Percentiles rank a stretch among this genome's conserved stretches.
These are phyloP conservation scores for Colletotrichum sp. DNA, from an alignment of 2,329 filamentous ascomycete genomes.

Conservation along the genomic window DNA sequence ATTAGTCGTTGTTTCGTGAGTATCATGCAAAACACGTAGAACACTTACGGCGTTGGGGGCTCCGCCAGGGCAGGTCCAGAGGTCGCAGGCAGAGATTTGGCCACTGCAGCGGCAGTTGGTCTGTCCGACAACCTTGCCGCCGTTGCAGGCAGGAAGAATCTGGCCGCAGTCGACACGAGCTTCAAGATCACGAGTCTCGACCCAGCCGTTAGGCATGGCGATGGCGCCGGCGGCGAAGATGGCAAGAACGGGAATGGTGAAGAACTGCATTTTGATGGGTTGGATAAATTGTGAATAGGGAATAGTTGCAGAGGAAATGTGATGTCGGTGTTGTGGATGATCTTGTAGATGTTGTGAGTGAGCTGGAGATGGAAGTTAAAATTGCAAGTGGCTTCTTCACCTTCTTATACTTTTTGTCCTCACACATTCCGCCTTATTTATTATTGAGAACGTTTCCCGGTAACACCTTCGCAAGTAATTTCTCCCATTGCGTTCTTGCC, in stretches of 20 bases:
- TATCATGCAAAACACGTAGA: background rate
- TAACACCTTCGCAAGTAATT: background rate
- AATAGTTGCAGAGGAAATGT: background rate
- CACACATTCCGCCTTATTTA: background rate
- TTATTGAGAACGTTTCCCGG: background rate
- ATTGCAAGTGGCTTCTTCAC: background rate
- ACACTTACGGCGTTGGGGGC: conserved; percentile 20
- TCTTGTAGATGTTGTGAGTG: background rate
- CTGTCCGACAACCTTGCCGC: conserved; percentile 23
- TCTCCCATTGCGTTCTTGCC: background rate
- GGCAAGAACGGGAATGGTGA: background rate
- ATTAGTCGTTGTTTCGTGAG: background rate
- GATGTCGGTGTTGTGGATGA: background rate
- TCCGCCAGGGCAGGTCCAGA: conserved; percentile 24
- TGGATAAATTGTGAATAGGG: background rate
- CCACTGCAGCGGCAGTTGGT: conserved; percentile 28
- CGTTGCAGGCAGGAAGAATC: conserved; percentile 25
- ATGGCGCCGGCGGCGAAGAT: conserved; percentile 17
- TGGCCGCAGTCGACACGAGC: conserved; percentile 15
- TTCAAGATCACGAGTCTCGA: background rate
- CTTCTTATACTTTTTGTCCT: background rate
- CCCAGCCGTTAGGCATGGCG: conserved; percentile 20
- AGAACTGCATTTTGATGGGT: background rate
- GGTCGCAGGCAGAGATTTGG: conserved; percentile 23
- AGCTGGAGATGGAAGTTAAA: background rate